A percentile compares a stretch with the other conserved stretches of the same genome.
Conservation (phyloP, 208 protist genomes). For the Trypanosoma boissoni region DNA sequence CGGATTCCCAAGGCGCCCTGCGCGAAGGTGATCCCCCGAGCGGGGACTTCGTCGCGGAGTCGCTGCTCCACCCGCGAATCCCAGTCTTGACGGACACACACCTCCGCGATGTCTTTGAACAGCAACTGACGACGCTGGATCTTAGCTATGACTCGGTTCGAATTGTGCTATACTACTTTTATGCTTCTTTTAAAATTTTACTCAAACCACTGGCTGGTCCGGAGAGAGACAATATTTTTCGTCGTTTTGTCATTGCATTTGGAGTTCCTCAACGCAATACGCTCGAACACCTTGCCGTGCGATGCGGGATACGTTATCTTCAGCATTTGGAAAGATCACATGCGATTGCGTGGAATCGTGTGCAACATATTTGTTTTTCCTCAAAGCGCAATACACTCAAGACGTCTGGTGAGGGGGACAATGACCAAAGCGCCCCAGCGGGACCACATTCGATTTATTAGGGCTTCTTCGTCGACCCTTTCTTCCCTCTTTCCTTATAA, state of each 20-base stretch:
- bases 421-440: too few relatives aligned
- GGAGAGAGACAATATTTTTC: conserved; percentile 73
- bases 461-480: too few relatives aligned
- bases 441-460: too few relatives aligned
- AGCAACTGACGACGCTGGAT: conserved; percentile 55
- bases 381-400: too few relatives aligned
- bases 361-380: conserved; percentile 25
- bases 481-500: too few relatives aligned
- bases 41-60: conserved; percentile 39
- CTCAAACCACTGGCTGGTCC: conserved; percentile 64
- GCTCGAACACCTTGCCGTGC: conserved; percentile 67
- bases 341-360: conserved; percentile 44
- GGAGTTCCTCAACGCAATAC: conserved; percentile 64
- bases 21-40: too few relatives aligned
- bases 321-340: conserved; percentile 57
- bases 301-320: conserved; percentile 69
- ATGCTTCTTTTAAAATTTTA: conserved; percentile 64
- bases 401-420: too few relatives aligned
- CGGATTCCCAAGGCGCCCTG: too few relatives aligned
- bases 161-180: conserved; percentile 79
- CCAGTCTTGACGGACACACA: conserved; percentile 38
- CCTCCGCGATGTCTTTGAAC: conserved; percentile 62
- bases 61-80: conserved; percentile 45
- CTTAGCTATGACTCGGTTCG: conserved; percentile 70
- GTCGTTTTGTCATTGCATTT: conserved; percentile 55